Percentiles rank a stretch among this genome's conserved stretches.
Evolutionary conservation across 225 moss, liverwort and hornwort genomes (phyloP).

Genomic region (Neckera pumila): DNA sequence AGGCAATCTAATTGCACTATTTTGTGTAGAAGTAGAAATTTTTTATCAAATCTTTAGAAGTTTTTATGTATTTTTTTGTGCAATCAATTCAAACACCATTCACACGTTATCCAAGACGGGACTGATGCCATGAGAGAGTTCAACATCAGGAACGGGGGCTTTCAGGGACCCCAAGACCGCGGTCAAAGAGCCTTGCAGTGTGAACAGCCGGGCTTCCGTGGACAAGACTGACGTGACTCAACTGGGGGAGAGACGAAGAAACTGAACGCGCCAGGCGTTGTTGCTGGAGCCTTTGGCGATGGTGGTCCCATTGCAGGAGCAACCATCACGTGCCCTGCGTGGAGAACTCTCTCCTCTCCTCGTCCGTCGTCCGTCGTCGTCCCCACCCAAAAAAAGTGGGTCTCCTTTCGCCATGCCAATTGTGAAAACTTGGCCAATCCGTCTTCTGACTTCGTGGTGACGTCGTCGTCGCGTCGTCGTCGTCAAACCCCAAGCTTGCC

Average conservation of each 20-base stretch:
- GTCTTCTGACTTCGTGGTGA: neutral
- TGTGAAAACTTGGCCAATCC: neutral
- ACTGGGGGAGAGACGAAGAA: neutral
- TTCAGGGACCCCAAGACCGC: no score
- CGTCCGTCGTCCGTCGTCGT: neutral
- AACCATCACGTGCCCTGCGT: constrained; percentile 22
- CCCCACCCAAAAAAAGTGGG: neutral
- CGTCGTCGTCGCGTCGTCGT: neutral
- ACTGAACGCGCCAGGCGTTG: neutral
- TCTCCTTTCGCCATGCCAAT: neutral
- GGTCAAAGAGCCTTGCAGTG: no score
- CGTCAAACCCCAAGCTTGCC: no score
- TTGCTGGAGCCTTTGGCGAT: neutral
- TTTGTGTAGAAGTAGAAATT: no score
- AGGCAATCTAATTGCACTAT: no score
- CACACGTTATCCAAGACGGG: neutral
- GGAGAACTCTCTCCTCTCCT: neutral
- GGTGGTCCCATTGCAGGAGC: neutral
- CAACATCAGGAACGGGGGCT: neutral
- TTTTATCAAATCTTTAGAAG: no score
- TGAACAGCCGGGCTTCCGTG: neutral
- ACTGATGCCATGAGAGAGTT: neutral
- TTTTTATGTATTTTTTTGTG: neutral
- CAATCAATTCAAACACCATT: neutral
- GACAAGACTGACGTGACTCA: neutral